Evolutionary conservation across 306 rosid species (phyloP), one percentile per base, ranked within the genome.

Genomic region (Delonix regia): DNA sequence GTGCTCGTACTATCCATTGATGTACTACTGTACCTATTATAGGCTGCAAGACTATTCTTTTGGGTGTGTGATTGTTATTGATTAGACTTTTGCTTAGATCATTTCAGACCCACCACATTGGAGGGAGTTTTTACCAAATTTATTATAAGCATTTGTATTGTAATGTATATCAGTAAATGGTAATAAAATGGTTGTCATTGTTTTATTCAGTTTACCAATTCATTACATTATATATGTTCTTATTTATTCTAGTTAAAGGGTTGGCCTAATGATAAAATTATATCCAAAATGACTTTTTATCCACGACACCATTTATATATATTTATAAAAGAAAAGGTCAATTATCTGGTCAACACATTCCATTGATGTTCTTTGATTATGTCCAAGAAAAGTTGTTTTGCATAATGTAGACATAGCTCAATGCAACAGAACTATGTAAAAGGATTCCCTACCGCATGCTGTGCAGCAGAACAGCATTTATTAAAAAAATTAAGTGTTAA

Each of bases 91-190:
- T 45, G 11, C 51, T 79, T 18, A 51, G 19, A 45, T 79, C 30
- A 53, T 73, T 78, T 77, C 34, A 60, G 56, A 77, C 82, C 82
- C 45, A 41, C 86, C 68, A 64, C 47, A 30, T 75, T 84, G 69
- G 80, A n/a, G 72, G 64, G 61, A 28, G 67, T 83, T 52, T 52
- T 68, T 78, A 59, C 53, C 64, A 14, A n/a, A 22, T 75, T 61
- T 14, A 66, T 64, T 63, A 16, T 19, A 52, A n/a, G 11, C 24
- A 28, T 63, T 84, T 70, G 48, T 83, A 72, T 68, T 73, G 80
- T 66, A 69, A 41, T 73, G 66, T 68, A 38, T 68, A 48, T 15
- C 77, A 36, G 55, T 73, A 42, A 25, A 55, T 55, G 39, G 71
- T 74, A 82, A 74, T 60, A 66, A 15, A 6, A 7, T 48, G 71